Percentiles rank a stretch among this genome's conserved stretches.
phyloP scores from a whole-genome alignment of 805 yeast species.

The Ogataea salicorniae region DNA sequence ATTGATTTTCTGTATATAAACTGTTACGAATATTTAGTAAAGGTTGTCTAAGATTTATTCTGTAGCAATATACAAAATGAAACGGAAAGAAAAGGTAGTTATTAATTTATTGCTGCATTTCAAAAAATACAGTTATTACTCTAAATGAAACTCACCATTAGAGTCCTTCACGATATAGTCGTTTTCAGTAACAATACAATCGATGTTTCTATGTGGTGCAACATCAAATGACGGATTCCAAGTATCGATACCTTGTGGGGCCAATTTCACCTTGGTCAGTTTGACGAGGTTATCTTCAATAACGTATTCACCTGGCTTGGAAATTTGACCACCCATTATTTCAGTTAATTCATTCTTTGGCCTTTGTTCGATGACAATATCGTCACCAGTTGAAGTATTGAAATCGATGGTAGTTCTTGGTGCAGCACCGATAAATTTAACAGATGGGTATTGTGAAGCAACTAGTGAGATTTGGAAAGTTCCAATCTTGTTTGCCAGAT shows the following conservation, averaged over 20 bases:
- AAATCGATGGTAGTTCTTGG: constrained; percentile 88
- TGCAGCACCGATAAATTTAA: constrained; percentile 90
- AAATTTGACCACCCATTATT: constrained; percentile 62
- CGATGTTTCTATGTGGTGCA: constrained; percentile 78
- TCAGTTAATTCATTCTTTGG: constrained; percentile 74
- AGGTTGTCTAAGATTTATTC: no score
- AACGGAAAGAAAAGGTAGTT: no score
- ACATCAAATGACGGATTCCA: constrained; percentile 98
- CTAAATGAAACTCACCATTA: constrained; percentile 41
- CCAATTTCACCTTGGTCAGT: constrained; percentile 59
- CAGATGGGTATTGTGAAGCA: constrained; percentile 56
- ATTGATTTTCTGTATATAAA: no score
- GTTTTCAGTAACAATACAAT: constrained; percentile 85
- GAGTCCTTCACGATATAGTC: constrained; percentile 47
- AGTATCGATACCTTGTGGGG: constrained; percentile 78
- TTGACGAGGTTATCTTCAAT: constrained; percentile 21
- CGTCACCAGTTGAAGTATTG: constrained; percentile 59
- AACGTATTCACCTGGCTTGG: constrained; percentile 28
- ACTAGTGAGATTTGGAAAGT: constrained; percentile 82
- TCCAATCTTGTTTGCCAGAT: constrained; percentile 94
- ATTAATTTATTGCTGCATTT: no score
- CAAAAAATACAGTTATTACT: not conserved
- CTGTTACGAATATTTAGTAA: no score
- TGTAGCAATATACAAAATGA: no score
- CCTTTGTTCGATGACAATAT: constrained; percentile 82